Percentiles rank a stretch among this genome's conserved stretches.
phyloP scores from a whole-genome alignment of 441 rosid genomes.

The Adansonia rubrostipa region DNA sequence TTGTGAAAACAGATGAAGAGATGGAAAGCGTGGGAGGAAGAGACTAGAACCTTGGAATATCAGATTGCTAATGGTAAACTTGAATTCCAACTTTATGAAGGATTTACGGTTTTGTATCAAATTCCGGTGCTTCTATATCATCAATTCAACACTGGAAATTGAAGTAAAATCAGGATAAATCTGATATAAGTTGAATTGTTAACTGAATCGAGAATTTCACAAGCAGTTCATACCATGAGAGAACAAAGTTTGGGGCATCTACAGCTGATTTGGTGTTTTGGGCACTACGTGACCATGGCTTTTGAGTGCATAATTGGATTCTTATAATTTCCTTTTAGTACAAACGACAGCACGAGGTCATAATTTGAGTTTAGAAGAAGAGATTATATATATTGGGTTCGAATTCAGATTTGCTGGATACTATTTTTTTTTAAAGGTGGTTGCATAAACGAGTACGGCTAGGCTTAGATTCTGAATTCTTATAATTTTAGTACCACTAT shows the following conservation, averaged over 20 bases:
- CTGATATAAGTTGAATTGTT: neutral
- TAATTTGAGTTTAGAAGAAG: no score
- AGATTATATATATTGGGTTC: no score
- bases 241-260: neutral
- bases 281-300: no score
- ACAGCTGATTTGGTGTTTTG: neutral
- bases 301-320: no score
- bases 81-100: neutral
- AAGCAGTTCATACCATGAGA: neutral
- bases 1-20: constrained; percentile 36
- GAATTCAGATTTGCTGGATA: no score
- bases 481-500: no score
- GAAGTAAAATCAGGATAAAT: neutral
- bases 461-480: neutral
- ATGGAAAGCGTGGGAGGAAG: constrained; percentile 48
- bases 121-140: neutral
- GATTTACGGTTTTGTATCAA: neutral
- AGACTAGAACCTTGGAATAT: constrained; percentile 37
- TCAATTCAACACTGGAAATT: neutral
- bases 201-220: neutral
- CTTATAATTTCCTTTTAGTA: no score
- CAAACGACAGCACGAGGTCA: no score
- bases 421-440: no score
- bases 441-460: neutral
- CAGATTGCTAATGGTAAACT: constrained; percentile 34